Evolutionary conservation across 2,329 filamentous ascomycete species (phyloP).

Genomic region (Laburnicola sp.): DNA sequence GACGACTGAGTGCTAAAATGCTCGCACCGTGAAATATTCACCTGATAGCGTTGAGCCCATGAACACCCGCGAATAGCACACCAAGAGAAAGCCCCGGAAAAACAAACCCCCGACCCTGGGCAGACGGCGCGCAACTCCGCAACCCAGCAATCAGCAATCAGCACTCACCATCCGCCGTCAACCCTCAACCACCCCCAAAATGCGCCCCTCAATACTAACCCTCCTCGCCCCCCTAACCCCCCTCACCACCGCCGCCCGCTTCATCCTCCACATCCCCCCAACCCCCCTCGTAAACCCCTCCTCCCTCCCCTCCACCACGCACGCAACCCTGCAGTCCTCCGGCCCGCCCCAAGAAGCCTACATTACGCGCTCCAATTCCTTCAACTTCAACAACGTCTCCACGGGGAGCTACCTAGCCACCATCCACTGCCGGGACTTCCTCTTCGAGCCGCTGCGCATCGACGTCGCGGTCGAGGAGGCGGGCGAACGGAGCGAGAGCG

Average conservation of each 20-base stretch:
- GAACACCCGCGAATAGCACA: no score
- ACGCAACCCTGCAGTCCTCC: conserved; percentile 66
- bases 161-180: conserved; percentile 4
- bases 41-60: no score
- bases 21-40: no score
- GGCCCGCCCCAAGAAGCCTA: conserved; percentile 60
- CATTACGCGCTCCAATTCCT: conserved; percentile 68
- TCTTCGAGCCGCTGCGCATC: conserved; percentile 78
- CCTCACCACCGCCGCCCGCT: conserved; percentile 47
- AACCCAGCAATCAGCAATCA: conserved; percentile 4
- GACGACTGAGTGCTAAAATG: no score
- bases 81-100: no score
- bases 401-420: conserved; percentile 79
- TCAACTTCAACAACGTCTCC: conserved; percentile 74
- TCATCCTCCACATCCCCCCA: conserved; percentile 57
- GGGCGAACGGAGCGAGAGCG: conserved; percentile 34
- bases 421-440: conserved; percentile 72
- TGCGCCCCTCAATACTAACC: conserved; percentile 42
- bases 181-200: conserved; percentile 17
- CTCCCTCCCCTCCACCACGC: conserved; percentile 59
- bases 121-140: conserved; percentile 11
- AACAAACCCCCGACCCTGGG: neutral
- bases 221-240: conserved; percentile 48
- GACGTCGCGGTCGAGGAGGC: conserved; percentile 60
- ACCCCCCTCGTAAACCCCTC: conserved; percentile 51